A percentile compares a stretch with the other conserved stretches of the same genome.
These are phyloP conservation scores for Eucalyptus pumila DNA, from an alignment of 345 rosid species.

Conservation along the genomic window DNA sequence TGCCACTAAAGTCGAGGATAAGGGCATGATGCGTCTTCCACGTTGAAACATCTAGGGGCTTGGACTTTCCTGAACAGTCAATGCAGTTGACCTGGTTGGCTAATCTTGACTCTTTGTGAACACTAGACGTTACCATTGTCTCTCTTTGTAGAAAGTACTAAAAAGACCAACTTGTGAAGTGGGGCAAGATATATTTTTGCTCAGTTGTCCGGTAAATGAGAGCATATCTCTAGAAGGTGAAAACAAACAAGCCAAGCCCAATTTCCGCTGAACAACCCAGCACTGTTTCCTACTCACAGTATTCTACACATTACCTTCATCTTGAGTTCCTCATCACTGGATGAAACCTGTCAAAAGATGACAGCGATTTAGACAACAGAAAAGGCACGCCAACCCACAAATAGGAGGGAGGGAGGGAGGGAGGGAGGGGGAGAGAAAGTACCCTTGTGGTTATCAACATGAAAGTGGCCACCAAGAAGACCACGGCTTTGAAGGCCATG, in stretches of 20 bases:
- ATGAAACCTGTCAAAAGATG: slow-evolving; percentile 8
- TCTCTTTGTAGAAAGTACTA: neutral
- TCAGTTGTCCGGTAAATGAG: neutral
- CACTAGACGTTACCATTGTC: neutral
- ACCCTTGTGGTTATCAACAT: slow-evolving; percentile 17
- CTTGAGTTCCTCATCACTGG: neutral
- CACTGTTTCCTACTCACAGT: neutral
- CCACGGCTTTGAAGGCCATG: neutral
- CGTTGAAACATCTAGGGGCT: neutral
- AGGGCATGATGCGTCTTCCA: neutral
- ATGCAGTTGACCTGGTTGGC: neutral
- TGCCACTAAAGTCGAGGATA: neutral
- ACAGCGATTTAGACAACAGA: neutral
- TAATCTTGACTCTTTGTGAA: neutral
- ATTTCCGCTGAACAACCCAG: neutral
- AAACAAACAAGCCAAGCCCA: neutral
- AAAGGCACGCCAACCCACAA: neutral
- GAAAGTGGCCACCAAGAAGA: slow-evolving; percentile 12
- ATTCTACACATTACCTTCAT: slow-evolving; percentile 1
- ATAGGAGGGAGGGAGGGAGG: neutral
- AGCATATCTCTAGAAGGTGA: neutral
- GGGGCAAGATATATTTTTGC: neutral
- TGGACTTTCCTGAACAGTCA: neutral
- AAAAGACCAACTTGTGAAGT: neutral
- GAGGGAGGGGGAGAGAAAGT: neutral